Evolutionary conservation across 345 rosid genomes (phyloP), one percentile per base, ranked within the genome.

Genomic region (Heritiera littoralis): DNA sequence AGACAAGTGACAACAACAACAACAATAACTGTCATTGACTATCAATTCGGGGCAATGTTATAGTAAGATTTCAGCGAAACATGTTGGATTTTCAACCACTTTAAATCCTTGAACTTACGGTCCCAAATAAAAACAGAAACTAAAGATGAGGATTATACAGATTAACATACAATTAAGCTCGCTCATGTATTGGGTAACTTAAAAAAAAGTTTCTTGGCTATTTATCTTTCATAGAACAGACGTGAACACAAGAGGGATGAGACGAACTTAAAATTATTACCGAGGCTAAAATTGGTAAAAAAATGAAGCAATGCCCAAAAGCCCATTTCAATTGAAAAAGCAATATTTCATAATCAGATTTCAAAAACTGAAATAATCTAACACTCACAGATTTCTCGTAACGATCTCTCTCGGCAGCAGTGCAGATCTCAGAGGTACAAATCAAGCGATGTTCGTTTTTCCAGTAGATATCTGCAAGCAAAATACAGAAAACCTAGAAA

Each of bases 371-470:
- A 9, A 56, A 74, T 17, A 41, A n/a, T 41, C 38, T 9, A 55
- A 11, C 18, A 86, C 88, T 79, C 61, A 91, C 95, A 40, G 92
- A 35, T 85, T 89, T 91, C 87, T 91, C 95, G 52, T 81, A 90
- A 41, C 93, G 93, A 84, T 91, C 95, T 72, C 93, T 83, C 86
- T 91, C 93, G 30, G 95, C 79, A 41, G 95, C 88, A 7, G 95
- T 90, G 83, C 95, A 91, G 83, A 72, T 85, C 78, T 90, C 93
- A 7, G 92, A 86, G 11, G 89, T 86, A 80, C 95, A 91, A 79
- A 52, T 79, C 89, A 90, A 43, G 43, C 93, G 89, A 82, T 91
- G 93, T 84, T 91, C 95, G 46, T 83, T 88, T 87, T 91, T 91
- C 95, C 95, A 91, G 56, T 90, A 91, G 6, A 91, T 82, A 79